Conservation (phyloP, 23 red algal genomes). For the Gracilaria domingensis region DNA sequence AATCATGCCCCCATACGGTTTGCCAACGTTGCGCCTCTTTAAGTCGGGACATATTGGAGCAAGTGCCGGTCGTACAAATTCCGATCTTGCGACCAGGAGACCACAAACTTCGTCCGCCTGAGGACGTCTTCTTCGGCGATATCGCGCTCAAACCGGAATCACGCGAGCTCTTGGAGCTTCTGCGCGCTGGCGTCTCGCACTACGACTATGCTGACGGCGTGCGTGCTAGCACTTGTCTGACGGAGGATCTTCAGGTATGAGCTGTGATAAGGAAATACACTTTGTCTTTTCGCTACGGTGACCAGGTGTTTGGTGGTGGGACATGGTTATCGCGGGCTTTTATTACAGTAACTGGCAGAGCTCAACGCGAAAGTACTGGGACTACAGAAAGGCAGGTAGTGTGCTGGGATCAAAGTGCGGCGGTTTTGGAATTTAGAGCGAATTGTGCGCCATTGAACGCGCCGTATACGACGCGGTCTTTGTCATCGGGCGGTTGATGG, state of each 20-base stretch:
- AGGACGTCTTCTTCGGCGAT: slow-evolving; percentile 40
- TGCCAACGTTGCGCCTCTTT: slow-evolving; percentile 23
- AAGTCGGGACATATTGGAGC: slow-evolving; percentile 14
- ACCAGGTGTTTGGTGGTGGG: slow-evolving; percentile 77
- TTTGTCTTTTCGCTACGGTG: slow-evolving; percentile 81
- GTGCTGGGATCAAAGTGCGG: slow-evolving; percentile 85
- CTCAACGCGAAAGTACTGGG: slow-evolving; percentile 70
- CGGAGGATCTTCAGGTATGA: slow-evolving; percentile 89
- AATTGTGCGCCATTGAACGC: slow-evolving; percentile 89
- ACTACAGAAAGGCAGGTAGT: slow-evolving; percentile 86
- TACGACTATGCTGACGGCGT: slow-evolving; percentile 65
- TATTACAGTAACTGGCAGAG: slow-evolving; percentile 77
- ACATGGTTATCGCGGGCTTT: slow-evolving; percentile 96
- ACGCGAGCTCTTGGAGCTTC: slow-evolving; percentile 34
- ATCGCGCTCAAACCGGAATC: slow-evolving; percentile 17
- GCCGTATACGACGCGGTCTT: slow-evolving; percentile 81
- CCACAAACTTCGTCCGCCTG: slow-evolving; percentile 32
- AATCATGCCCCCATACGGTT: slow-evolving; percentile 18
- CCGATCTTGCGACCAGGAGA: slow-evolving; percentile 20
- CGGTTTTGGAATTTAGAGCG: slow-evolving; percentile 81
- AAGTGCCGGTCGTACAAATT: slow-evolving; percentile 6
- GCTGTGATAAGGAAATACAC: slow-evolving; percentile 92
- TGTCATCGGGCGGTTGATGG: slow-evolving; percentile 95
- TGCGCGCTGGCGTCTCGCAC: slow-evolving; percentile 79
- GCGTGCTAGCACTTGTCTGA: slow-evolving; percentile 85